Percentiles rank a stretch among this genome's conserved stretches.
phyloP scores from a whole-genome alignment of 306 rosid species.

The Sechiopsis laciniata region DNA sequence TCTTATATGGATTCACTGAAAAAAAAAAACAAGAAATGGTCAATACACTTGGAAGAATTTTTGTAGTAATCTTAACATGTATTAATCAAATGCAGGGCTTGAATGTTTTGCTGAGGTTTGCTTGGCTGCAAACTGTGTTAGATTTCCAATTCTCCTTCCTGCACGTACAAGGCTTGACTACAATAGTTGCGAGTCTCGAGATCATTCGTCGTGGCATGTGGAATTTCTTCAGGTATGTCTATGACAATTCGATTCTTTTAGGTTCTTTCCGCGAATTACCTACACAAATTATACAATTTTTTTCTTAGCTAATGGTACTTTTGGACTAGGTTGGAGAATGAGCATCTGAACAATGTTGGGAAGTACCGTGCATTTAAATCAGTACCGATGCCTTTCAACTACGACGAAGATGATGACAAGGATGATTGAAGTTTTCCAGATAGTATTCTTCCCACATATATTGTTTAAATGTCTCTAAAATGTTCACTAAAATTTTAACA shows the following conservation, averaged over 20 bases:
- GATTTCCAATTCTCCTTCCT: constrained; percentile 30
- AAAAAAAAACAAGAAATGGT: not conserved
- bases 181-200: constrained; percentile 48
- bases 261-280: not conserved
- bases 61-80: not conserved
- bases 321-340: constrained; percentile 56
- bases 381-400: constrained; percentile 67
- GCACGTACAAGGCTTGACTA: constrained; percentile 38
- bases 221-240: constrained; percentile 57
- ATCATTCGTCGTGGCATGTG: constrained; percentile 71
- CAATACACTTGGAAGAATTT: no score
- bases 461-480: not conserved
- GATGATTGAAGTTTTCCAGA: constrained; percentile 26
- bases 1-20: constrained; percentile 1
- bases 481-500: no score
- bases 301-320: not conserved
- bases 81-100: constrained; percentile 35
- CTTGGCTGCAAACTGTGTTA: constrained; percentile 59
- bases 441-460: not conserved
- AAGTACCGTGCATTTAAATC: constrained; percentile 71
- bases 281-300: constrained; percentile 1
- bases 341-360: constrained; percentile 73
- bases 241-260: not conserved
- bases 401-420: constrained; percentile 53
- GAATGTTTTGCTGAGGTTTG: constrained; percentile 64